Evolutionary conservation across 805 yeast species (phyloP).

Genomic region (Nakazawaea holstii): DNA sequence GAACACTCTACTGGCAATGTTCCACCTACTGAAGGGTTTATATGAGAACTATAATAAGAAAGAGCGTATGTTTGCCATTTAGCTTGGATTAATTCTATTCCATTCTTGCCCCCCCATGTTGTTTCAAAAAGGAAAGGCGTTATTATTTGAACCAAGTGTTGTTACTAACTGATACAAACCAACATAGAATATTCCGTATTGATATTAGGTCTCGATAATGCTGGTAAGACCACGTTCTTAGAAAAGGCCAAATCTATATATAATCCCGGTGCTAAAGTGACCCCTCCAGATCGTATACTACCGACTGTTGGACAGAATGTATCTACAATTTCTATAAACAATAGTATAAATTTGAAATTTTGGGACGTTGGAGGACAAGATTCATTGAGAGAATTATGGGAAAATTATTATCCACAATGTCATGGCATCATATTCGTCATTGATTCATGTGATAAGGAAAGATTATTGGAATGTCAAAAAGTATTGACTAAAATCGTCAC

Average conservation of each 20-base stretch:
- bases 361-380: slow-evolving; percentile 99
- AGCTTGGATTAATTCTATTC: too few relatives aligned
- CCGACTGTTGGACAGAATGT: slow-evolving; percentile 97
- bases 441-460: slow-evolving; percentile 80
- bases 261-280: slow-evolving; percentile 37
- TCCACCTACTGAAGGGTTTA: slow-evolving; percentile 59
- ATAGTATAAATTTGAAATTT: slow-evolving; percentile 56
- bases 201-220: slow-evolving; percentile 88
- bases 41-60: slow-evolving; percentile 52
- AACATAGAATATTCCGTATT: slow-evolving; percentile 65
- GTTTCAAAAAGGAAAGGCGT: background rate
- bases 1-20: slow-evolving; percentile 35
- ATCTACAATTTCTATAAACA: slow-evolving; percentile 34
- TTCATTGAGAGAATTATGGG: slow-evolving; percentile 80
- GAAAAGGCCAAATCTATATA: slow-evolving; percentile 60
- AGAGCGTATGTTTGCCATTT: slow-evolving; percentile 39
- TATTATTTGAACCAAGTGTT: too few relatives aligned
- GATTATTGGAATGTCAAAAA: slow-evolving; percentile 78
- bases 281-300: slow-evolving; percentile 57
- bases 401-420: slow-evolving; percentile 75
- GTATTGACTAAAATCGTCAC: slow-evolving; percentile 55
- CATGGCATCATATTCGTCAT: slow-evolving; percentile 92
- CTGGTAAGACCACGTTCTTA: slow-evolving; percentile 85
- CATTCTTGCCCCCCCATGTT: too few relatives aligned
- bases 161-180: too few relatives aligned